Evolutionary conservation across 2,329 filamentous ascomycete genomes (phyloP).

Genomic region (Penicillium digitatum): DNA sequence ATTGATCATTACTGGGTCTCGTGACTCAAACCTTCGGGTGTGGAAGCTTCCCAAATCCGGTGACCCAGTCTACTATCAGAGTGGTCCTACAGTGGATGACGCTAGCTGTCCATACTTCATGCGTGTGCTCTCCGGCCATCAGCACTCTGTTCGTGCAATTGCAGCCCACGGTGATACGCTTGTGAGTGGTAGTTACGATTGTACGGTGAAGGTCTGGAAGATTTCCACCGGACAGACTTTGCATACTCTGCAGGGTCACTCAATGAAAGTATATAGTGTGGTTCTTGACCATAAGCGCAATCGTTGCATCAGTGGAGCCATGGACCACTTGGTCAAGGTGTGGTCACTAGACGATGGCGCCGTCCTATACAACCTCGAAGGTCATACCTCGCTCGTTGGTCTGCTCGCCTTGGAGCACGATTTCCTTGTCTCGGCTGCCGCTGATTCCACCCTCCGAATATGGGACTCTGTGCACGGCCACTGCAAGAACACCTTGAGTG

Average conservation of each 20-base stretch:
- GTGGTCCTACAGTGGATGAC: conserved; percentile 65
- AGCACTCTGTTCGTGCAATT: conserved; percentile 92
- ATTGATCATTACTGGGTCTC: conserved; percentile 92
- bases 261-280: conserved; percentile 93
- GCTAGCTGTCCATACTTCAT: conserved; percentile 93
- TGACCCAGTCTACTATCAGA: conserved; percentile 74
- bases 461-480: conserved; percentile 94
- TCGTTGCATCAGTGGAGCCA: conserved; percentile 94
- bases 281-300: conserved; percentile 88
- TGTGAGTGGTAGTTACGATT: conserved; percentile 97
- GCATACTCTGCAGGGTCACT: conserved; percentile 80
- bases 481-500: conserved; percentile 84
- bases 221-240: conserved; percentile 90
- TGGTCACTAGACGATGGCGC: conserved; percentile 88
- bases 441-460: conserved; percentile 89
- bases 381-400: conserved; percentile 87
- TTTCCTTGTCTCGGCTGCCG: conserved; percentile 87
- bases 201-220: conserved; percentile 91
- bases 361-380: conserved; percentile 84
- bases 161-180: conserved; percentile 91
- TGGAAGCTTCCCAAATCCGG: conserved; percentile 86
- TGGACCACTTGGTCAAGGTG: conserved; percentile 97
- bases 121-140: conserved; percentile 77
- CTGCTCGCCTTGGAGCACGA: conserved; percentile 85
- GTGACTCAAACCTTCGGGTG: conserved; percentile 87